Evolutionary conservation across 106 monocot genomes (phyloP).

Genomic region (Phalaenopsis aphrodite): DNA sequence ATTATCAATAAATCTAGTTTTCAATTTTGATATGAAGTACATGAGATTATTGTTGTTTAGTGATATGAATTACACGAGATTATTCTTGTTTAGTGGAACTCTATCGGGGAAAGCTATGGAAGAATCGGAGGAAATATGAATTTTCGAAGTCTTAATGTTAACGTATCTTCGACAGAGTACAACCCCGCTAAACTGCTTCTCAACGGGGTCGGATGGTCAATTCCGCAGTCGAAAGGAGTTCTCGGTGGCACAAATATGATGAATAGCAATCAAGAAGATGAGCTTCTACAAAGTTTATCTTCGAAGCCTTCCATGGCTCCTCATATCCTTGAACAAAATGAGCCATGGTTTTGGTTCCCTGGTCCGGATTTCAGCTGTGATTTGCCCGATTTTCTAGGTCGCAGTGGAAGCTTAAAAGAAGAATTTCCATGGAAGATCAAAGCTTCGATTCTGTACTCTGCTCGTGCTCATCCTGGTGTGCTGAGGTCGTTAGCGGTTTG

Average conservation of each 20-base stretch:
- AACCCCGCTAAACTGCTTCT: constrained; percentile 74
- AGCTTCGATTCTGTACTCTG: constrained; percentile 68
- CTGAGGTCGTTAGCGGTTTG: constrained; percentile 61
- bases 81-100: constrained; percentile 55
- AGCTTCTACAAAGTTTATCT: constrained; percentile 23
- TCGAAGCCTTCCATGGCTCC: constrained; percentile 10
- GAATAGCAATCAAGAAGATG: constrained; percentile 28
- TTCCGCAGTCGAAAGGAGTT: constrained; percentile 69
- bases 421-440: constrained; percentile 84
- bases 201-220: constrained; percentile 84
- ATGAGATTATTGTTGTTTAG: constrained; percentile 20
- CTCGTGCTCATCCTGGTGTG: constrained; percentile 85
- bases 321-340: constrained; percentile 19
- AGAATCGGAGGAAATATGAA: constrained; percentile 24
- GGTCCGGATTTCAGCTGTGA: constrained; percentile 43
- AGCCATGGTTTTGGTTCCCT: constrained; percentile 94
- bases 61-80: not conserved
- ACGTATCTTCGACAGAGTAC: constrained; percentile 33
- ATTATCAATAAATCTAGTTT: not conserved
- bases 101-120: constrained; percentile 32
- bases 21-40: not conserved
- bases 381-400: constrained; percentile 54
- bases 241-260: constrained; percentile 23
- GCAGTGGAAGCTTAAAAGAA: constrained; percentile 44
- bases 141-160: constrained; percentile 25